These are phyloP conservation scores for Colletotrichum aenigma DNA, from an alignment of 2,329 filamentous ascomycete species.

Conservation along the genomic window DNA sequence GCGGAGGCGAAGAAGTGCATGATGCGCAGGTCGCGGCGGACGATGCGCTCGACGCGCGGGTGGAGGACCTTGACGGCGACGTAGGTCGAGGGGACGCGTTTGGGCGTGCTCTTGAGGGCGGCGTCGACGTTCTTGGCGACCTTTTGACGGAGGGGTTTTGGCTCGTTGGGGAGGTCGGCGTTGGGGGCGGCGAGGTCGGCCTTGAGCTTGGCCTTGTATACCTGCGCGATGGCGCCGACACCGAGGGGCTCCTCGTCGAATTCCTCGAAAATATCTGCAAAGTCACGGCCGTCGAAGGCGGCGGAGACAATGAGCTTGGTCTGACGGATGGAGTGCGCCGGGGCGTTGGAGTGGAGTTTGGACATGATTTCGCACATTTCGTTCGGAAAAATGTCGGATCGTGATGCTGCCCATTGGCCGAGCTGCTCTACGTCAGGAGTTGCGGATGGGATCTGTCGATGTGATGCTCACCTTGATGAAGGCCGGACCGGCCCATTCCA, in stretches of 20 bases:
- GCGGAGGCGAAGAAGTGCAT: slow-evolving; percentile 89
- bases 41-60: slow-evolving; percentile 85
- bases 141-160: slow-evolving; percentile 64
- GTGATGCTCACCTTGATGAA: slow-evolving; percentile 82
- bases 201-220: slow-evolving; percentile 94
- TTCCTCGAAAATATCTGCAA: slow-evolving; percentile 95
- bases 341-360: slow-evolving; percentile 90
- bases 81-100: slow-evolving; percentile 85
- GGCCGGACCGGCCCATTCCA: slow-evolving; percentile 92
- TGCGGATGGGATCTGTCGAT: rapidly evolving
- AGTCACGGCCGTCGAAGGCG: slow-evolving; percentile 79
- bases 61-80: slow-evolving; percentile 97
- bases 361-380: slow-evolving; percentile 95
- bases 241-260: slow-evolving; percentile 90
- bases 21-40: slow-evolving; percentile 89
- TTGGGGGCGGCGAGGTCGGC: slow-evolving; percentile 72
- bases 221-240: slow-evolving; percentile 95
- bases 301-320: slow-evolving; percentile 81
- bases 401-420: slow-evolving; percentile 96
- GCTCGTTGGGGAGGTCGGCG: slow-evolving; percentile 54
- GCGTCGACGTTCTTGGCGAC: slow-evolving; percentile 84
- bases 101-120: slow-evolving; percentile 84
- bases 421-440: slow-evolving; percentile 54
- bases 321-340: slow-evolving; percentile 81
- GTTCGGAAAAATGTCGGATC: slow-evolving; percentile 93